Evolutionary conservation across 1,284 basidiomycete genomes (phyloP).

Genomic region (Ganoderma lucidum): DNA sequence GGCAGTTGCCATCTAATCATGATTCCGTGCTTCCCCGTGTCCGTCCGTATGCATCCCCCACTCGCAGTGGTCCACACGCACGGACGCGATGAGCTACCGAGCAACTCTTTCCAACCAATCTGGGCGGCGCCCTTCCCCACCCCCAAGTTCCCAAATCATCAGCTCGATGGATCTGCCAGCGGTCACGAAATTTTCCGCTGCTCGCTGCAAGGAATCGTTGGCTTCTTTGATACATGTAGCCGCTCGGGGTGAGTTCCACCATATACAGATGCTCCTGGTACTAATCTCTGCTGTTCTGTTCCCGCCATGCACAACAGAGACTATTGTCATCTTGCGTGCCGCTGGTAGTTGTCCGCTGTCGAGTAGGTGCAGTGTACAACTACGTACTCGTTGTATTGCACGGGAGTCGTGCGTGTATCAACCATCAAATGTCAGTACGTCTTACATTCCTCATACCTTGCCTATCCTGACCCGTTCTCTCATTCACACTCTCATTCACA

Average conservation of each 20-base stretch:
- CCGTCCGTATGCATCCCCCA: conserved; percentile 2
- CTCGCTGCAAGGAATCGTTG: conserved; percentile 3
- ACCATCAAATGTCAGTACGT: background rate
- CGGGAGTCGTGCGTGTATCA: background rate
- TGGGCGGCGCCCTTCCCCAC: background rate
- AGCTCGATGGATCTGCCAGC: conserved; percentile 13
- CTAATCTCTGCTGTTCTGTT: background rate
- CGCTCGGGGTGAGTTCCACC: conserved; percentile 8
- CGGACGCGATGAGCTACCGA: background rate
- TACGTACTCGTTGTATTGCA: background rate
- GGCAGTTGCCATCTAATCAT: conserved; percentile 8
- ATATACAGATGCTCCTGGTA: background rate
- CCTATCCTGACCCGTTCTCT: background rate
- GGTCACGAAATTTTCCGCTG: conserved; percentile 10
- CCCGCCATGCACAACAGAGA: background rate
- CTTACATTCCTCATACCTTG: background rate
- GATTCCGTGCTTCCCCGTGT: conserved; percentile 14
- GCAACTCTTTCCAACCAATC: background rate
- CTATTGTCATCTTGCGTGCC: background rate
- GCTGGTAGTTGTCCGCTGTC: background rate
- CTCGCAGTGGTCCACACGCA: background rate
- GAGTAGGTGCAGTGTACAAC: background rate
- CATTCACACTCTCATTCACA: background rate
- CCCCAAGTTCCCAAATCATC: conserved; percentile 9
- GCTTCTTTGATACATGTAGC: conserved; percentile 13